phyloP scores from a whole-genome alignment of 2,329 filamentous ascomycete genomes.

The Xylariomycetidae sp. region DNA sequence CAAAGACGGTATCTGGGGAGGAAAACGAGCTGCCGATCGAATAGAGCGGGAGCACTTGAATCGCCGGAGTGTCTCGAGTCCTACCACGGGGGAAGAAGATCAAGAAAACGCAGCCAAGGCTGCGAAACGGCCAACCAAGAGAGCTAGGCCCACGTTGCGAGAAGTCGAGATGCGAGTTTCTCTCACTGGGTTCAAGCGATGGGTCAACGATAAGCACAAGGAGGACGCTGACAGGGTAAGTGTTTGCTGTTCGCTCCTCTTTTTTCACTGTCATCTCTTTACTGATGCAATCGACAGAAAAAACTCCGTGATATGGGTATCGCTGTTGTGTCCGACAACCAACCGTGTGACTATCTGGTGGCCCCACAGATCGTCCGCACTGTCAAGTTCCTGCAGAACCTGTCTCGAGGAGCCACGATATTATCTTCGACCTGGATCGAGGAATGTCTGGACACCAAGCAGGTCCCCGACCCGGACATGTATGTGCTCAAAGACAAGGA shows the following conservation, averaged over 20 bases:
- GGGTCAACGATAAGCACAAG: constrained; percentile 67
- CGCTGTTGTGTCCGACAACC: constrained; percentile 69
- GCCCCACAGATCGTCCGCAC: constrained; percentile 85
- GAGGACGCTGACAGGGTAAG: constrained; percentile 79
- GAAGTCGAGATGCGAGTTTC: constrained; percentile 71
- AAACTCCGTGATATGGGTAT: constrained; percentile 82
- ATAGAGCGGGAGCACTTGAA: constrained; percentile 46
- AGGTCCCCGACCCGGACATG: constrained; percentile 58
- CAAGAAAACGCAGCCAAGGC: constrained; percentile 32
- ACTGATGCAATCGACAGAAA: constrained; percentile 61
- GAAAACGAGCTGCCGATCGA: constrained; percentile 56
- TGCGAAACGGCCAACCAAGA: constrained; percentile 56
- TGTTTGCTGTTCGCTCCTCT: constrained; percentile 7
- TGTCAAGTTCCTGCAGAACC: constrained; percentile 84
- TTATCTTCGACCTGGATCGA: constrained; percentile 77
- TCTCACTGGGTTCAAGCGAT: constrained; percentile 78
- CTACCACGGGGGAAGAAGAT: constrained; percentile 18
- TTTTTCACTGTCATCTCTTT: constrained; percentile 8
- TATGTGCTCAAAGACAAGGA: constrained; percentile 67
- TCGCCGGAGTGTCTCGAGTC: constrained; percentile 34
- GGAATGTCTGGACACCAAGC: constrained; percentile 64
- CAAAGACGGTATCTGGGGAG: constrained; percentile 54
- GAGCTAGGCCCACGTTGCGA: constrained; percentile 56
- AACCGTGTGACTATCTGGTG: constrained; percentile 77
- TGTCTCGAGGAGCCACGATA: constrained; percentile 75